Percentiles rank a stretch among this genome's conserved stretches.
Conservation (phyloP, 805 yeast species). For the Yamadazyma sp. region DNA sequence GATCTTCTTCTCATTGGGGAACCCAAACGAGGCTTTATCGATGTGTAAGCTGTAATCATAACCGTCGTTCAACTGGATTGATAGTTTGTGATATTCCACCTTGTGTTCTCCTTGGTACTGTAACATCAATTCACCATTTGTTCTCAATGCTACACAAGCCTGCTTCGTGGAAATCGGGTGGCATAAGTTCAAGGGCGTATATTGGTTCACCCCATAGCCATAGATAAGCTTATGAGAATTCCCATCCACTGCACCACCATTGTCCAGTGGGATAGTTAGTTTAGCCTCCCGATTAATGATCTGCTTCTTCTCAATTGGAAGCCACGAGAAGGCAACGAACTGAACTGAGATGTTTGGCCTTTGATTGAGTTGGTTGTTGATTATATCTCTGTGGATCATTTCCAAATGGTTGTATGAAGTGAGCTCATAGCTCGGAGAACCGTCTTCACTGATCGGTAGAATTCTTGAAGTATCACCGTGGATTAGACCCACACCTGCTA, state of each 20-base stretch:
- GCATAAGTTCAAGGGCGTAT: constrained; percentile 56
- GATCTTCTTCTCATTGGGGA: constrained; percentile 46
- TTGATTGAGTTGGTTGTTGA: constrained; percentile 14
- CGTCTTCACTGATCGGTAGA: constrained; percentile 20
- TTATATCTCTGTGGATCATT: constrained; percentile 46
- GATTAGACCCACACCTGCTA: constrained; percentile 43
- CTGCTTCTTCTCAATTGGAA: constrained; percentile 67
- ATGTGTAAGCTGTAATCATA: constrained; percentile 13
- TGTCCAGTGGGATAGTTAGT: constrained; percentile 19
- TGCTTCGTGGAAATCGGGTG: constrained; percentile 71
- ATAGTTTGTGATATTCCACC: constrained; percentile 51
- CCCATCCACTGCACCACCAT: constrained; percentile 4
- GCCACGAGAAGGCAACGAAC: constrained; percentile 64
- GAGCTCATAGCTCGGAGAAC: constrained; percentile 37
- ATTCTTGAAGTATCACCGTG: constrained; percentile 27
- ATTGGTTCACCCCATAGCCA: constrained; percentile 59
- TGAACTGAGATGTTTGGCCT: constrained; percentile 18
- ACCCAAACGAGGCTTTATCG: constrained; percentile 50
- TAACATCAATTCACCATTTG: constrained; percentile 57
- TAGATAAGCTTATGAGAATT: constrained; percentile 27
- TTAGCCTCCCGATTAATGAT: constrained; percentile 60
- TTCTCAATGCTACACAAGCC: constrained; percentile 66
- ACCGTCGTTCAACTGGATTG: constrained; percentile 28
- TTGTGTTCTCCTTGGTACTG: constrained; percentile 67
- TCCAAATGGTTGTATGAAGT: constrained; percentile 48